phyloP scores from a whole-genome alignment of 208 protist species.

The Naegleria lovaniensis region DNA sequence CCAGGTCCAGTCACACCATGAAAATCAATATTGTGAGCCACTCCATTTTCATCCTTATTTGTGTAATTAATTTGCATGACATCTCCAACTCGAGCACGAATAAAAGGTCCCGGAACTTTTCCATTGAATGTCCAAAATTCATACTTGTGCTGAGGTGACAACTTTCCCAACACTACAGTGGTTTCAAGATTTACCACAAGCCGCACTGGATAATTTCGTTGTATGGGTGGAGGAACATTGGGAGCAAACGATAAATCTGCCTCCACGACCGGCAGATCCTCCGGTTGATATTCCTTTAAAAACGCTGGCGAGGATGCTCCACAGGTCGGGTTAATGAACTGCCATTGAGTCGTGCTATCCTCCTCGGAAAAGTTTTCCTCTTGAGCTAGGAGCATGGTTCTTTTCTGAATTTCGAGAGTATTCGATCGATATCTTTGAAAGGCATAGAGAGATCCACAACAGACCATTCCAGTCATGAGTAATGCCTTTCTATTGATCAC shows the following conservation, averaged over 20 bases:
- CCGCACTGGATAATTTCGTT: background rate
- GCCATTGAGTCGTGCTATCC: too few relatives aligned
- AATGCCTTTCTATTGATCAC: too few relatives aligned
- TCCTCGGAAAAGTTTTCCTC: too few relatives aligned
- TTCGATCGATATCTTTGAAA: too few relatives aligned
- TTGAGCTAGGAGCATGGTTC: too few relatives aligned
- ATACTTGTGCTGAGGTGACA: slow-evolving; percentile 4
- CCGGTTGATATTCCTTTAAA: too few relatives aligned
- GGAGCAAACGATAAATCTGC: background rate
- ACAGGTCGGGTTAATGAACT: too few relatives aligned
- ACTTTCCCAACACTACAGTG: background rate
- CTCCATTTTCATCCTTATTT: slow-evolving; percentile 29
- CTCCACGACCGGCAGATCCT: background rate
- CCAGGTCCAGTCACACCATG: slow-evolving; percentile 30
- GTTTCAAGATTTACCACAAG: background rate
- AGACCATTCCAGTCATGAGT: too few relatives aligned
- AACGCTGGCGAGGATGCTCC: too few relatives aligned
- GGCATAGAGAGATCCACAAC: too few relatives aligned
- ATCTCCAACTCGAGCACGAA: slow-evolving; percentile 30
- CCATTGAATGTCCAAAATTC: slow-evolving; percentile 31
- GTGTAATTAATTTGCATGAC: slow-evolving; percentile 28
- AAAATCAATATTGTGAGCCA: slow-evolving; percentile 34
- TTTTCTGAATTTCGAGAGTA: too few relatives aligned
- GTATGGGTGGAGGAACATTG: background rate
- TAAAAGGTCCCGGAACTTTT: slow-evolving; percentile 31